Evolutionary conservation across 2,329 filamentous ascomycete genomes (phyloP), one percentile per base, ranked within the genome.

Genomic region (Annulohypoxylon truncatum): DNA sequence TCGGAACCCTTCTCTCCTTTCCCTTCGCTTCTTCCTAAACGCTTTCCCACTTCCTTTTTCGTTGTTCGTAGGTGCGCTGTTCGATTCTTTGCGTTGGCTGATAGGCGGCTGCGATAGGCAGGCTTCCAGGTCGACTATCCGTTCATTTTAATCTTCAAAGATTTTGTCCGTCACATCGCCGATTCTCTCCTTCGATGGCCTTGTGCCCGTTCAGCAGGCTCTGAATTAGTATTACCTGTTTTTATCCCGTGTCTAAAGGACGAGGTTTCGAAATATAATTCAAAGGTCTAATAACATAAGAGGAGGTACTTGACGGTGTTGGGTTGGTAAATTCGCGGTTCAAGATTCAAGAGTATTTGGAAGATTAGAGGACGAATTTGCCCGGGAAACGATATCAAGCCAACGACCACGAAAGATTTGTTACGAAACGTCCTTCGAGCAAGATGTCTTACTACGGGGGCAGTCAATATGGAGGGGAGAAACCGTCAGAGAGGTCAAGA

Each of bases 401-500:
- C 53, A n/a, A 63, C 66, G 20, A 57, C 44, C 52, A 53, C 55
- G 51, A 65, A 71, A 22, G 44, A 56, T 38, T 56, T 47, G 38
- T 51, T 62, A 66, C 59, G 35, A 78, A 62, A 3, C 29, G n/a
- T 57, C 20, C 3, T 31, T 44, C 15, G 10, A 8, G 74, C 77
- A 76, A 76, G 52, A 77, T 76, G 73, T 81, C 79, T 71, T 77
- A 74, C 44, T 79, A 75, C 54, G 78, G 74, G 46, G 71, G 73
- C 38, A 66, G 62, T 38, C 74, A 76, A 22, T 78, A 78, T 69
- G 63, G 68, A 67, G 75, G 70, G 59, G 76, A 81, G 74, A 84
- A 81, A 77, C 83, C 82, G 61, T 86, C 88, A 66, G 92, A 95
- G 81, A 84, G 92, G 75, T 88, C 91, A 77, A 87, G 92, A 90